Evolutionary conservation across 176 grass and related monocot genomes (phyloP).

Genomic region (Coix lacrymajobi): DNA sequence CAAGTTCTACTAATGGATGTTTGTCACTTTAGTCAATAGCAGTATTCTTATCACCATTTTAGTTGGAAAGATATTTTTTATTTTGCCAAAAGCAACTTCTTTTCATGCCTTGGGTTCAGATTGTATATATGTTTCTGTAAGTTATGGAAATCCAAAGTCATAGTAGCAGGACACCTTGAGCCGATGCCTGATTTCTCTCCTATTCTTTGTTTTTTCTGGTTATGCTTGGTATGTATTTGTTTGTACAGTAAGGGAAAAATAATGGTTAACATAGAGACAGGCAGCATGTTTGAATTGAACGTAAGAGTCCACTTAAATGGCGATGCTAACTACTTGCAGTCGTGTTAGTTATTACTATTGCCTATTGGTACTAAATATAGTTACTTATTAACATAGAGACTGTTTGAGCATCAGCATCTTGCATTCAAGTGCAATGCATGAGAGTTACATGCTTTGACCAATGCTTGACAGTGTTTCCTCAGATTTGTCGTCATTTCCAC

Average conservation of each 20-base stretch:
- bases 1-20: neutral
- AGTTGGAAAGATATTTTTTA: neutral
- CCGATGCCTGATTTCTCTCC: neutral
- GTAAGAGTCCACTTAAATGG: neutral
- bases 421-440: neutral
- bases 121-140: neutral
- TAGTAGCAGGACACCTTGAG: neutral
- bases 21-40: neutral
- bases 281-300: neutral
- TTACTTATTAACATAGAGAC: neutral
- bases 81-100: neutral
- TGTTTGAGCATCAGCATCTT: neutral
- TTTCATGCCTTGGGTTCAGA: neutral
- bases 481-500: constrained; percentile 65
- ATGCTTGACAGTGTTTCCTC: constrained; percentile 18
- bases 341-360: too few relatives aligned
- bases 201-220: neutral
- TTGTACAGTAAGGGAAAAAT: neutral
- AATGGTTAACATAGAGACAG: neutral
- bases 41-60: neutral
- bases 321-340: neutral
- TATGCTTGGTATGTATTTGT: neutral
- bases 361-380: too few relatives aligned
- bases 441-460: neutral
- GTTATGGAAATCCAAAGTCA: neutral